phyloP scores from a whole-genome alignment of 1,284 basidiomycete species.

The Heterobasidion annosum region DNA sequence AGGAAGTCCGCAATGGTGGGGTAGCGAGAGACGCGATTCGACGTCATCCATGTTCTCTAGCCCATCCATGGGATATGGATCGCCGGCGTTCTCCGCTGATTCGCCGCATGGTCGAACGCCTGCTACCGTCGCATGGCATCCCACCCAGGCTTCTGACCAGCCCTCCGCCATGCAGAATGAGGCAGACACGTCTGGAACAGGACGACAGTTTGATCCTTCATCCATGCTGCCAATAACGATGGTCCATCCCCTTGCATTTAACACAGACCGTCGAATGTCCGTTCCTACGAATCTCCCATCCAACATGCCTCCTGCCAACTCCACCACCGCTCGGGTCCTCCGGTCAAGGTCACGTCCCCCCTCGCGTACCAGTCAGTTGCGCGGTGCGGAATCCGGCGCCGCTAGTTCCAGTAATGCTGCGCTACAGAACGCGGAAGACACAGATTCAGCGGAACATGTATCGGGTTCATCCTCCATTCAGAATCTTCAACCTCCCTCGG shows the following conservation, averaged over 20 bases:
- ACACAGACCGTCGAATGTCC: constrained; percentile 65
- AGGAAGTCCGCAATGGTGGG: constrained; percentile 38
- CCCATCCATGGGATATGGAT: constrained; percentile 45
- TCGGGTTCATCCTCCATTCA: constrained; percentile 13
- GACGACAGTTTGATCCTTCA: constrained; percentile 33
- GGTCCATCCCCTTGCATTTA: constrained; percentile 50
- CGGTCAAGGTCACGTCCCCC: constrained; percentile 66
- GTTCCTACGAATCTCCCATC: constrained; percentile 37
- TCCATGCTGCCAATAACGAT: constrained; percentile 25
- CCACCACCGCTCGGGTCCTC: constrained; percentile 38
- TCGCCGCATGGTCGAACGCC: constrained; percentile 56
- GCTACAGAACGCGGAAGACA: constrained; percentile 22
- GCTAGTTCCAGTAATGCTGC: constrained; percentile 10
- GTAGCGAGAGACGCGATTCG: constrained; percentile 63
- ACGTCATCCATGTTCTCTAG: constrained; percentile 59
- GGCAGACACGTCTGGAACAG: constrained; percentile 24
- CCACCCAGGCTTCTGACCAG: constrained; percentile 36
- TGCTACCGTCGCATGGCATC: constrained; percentile 64
- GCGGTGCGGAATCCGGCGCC: constrained; percentile 28
- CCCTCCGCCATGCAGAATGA: constrained; percentile 32
- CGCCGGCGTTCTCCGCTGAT: constrained; percentile 53
- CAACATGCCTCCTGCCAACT: constrained; percentile 31
- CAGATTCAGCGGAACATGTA: constrained; percentile 25
- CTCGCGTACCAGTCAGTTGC: constrained; percentile 36
- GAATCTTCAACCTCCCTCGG: constrained; percentile 14